Evolutionary conservation across 768 basidiomycete genomes (phyloP).

Genomic region (Lentinula edodes): DNA sequence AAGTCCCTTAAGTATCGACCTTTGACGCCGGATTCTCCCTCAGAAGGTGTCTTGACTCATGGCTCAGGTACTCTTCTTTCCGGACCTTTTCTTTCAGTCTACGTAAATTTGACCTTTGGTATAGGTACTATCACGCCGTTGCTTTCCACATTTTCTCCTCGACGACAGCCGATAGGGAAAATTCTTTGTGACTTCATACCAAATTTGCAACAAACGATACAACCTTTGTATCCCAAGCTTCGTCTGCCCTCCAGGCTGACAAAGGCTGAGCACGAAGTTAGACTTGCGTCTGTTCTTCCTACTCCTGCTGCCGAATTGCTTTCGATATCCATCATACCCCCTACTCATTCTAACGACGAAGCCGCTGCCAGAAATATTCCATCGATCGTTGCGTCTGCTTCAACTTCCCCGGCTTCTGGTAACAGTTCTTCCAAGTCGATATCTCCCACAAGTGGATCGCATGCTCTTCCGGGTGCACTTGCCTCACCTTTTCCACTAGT

Average conservation of each 20-base stretch:
- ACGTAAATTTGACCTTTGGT: neutral
- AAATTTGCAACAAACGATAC: neutral
- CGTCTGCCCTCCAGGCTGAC: neutral
- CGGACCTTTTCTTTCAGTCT: neutral
- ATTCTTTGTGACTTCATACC: constrained; percentile 8
- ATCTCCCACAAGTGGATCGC: constrained; percentile 2
- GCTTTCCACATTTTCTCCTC: neutral
- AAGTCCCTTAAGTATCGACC: constrained; percentile 21
- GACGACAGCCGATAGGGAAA: constrained; percentile 7
- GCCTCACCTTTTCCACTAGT: constrained; percentile 42
- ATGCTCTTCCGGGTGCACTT: constrained; percentile 11
- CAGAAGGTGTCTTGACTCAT: neutral
- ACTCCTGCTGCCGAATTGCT: constrained; percentile 3
- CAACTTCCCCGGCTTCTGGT: neutral
- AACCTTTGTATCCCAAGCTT: neutral
- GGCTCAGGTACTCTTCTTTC: neutral
- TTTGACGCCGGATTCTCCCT: constrained; percentile 19
- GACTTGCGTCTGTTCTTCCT: neutral
- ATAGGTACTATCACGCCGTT: neutral
- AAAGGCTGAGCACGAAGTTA: neutral
- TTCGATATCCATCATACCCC: constrained; percentile 8
- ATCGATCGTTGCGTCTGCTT: neutral
- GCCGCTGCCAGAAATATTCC: neutral
- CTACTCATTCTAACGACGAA: neutral
- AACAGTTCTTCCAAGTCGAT: neutral